These are phyloP conservation scores for Trichoderma virens DNA, from an alignment of 495 filamentous ascomycete species.

Conservation along the genomic window DNA sequence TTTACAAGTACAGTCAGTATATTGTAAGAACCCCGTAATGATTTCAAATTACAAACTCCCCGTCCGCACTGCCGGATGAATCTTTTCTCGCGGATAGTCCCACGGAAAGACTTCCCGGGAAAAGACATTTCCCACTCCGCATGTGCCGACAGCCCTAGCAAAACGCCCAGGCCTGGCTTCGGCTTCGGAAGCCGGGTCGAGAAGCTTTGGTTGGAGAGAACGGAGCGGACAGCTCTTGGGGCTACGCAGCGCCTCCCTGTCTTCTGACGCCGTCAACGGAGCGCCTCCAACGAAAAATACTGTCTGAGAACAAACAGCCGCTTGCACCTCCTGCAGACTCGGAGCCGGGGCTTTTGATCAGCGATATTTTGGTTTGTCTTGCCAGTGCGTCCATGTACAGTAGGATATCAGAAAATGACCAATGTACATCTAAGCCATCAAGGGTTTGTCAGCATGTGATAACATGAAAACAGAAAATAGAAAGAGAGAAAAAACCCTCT, in stretches of 20 bases:
- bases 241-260: too few species aligned
- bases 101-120: not conserved
- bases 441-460: too few species aligned
- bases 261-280: too few species aligned
- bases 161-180: not conserved
- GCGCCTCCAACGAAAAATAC: not conserved
- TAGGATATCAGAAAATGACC: too few species aligned
- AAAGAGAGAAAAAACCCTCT: too few species aligned
- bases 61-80: not conserved
- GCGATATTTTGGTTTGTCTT: too few species aligned
- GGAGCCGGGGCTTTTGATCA: too few species aligned
- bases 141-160: not conserved
- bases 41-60: not conserved
- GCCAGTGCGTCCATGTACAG: too few species aligned
- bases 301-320: too few species aligned
- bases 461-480: too few species aligned
- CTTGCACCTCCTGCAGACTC: too few species aligned
- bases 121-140: not conserved
- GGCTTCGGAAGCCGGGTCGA: conserved; percentile 4
- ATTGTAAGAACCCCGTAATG: not conserved
- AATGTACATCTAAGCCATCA: not conserved
- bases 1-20: too few species aligned
- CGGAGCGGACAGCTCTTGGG: not conserved
- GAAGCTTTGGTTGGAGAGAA: not conserved
- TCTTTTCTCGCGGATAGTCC: not conserved